Evolutionary conservation across 768 basidiomycete species (phyloP), one percentile per base, ranked within the genome.

Genomic region (Mycena metata): DNA sequence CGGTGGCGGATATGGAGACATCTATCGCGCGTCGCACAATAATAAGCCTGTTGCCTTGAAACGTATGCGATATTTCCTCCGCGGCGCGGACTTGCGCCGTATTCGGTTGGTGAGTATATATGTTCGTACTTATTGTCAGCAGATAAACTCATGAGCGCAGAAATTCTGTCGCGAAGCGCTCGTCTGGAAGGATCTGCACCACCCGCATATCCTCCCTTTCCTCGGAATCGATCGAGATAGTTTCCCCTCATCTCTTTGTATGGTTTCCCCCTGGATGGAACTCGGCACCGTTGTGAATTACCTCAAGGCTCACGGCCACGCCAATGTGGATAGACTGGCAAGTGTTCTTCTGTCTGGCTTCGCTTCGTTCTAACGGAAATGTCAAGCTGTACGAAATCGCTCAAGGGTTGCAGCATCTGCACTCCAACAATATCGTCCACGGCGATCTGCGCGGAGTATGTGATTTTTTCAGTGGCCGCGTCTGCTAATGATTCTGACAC

Each of bases 201-300:
- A 79, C 60, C 73, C 75, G 5, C 68, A 72, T 64, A 74, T 79
- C 33, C 64, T 78, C 5, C 77, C 75, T 7, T 77, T 77, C 42
- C 21, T 78, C 16, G 77, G 78, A 10, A 73, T 78, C n/a, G 76
- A 77, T 57, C 51, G 64, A 0, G 72, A 73, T 30, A 69, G 70
- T 12, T 79, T 78, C 51, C 67, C 72, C 1, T 54, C 64, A 8
- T 61, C 66, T 19, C 65, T 74, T 26, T 78, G 77, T 49, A 70
- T 78, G 69, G 75, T 76, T 33, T 76, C 77, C 1, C 77, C 76
- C 13, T 77, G 75, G 75, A 77, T 78, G 76, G 56, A 65, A 26
- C 66, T 74, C 51, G 75, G 77, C 1, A 77, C 74, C 19, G 67
- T 78, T 13, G n/a, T 73, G 12, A 60, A 73, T 23, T 74, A 72